These are phyloP conservation scores for Prosopis cineraria DNA, from an alignment of 306 rosid species.

Conservation along the genomic window DNA sequence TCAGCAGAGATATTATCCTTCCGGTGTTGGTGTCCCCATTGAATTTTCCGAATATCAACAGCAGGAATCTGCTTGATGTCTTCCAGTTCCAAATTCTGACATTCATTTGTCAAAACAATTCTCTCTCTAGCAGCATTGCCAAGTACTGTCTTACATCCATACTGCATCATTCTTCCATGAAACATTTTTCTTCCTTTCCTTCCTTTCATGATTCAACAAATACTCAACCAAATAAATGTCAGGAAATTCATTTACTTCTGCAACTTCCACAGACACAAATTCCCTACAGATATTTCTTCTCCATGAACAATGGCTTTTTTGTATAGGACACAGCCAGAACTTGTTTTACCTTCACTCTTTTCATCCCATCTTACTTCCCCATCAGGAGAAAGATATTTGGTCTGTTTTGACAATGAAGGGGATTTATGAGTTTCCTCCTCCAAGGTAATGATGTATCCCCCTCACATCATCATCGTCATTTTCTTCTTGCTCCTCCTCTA, in stretches of 20 bases:
- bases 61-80: conserved; percentile 52
- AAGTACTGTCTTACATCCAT: conserved; percentile 83
- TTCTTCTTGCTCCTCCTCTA: conserved; percentile 59
- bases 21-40: conserved; percentile 84
- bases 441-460: conserved; percentile 46
- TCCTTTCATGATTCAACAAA: conserved; percentile 80
- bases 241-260: conserved; percentile 55
- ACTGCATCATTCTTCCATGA: conserved; percentile 79
- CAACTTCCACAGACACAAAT: conserved; percentile 69
- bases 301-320: conserved; percentile 61
- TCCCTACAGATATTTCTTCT: conserved; percentile 66
- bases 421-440: conserved; percentile 50
- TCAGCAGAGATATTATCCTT: conserved; percentile 61
- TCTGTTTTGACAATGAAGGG: conserved; percentile 43
- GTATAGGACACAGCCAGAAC: conserved; percentile 59
- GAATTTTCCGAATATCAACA: conserved; percentile 49
- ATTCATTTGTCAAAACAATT: conserved; percentile 83
- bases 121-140: conserved; percentile 89
- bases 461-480: conserved; percentile 65
- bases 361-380: conserved; percentile 70
- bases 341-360: conserved; percentile 56
- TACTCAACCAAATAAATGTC: conserved; percentile 73
- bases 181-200: conserved; percentile 69
- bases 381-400: conserved; percentile 39
- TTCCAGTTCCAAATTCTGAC: conserved; percentile 58